Evolutionary conservation across 176 grass and related monocot species (phyloP).

Genomic region (Bolboschoenus planiculmis): DNA sequence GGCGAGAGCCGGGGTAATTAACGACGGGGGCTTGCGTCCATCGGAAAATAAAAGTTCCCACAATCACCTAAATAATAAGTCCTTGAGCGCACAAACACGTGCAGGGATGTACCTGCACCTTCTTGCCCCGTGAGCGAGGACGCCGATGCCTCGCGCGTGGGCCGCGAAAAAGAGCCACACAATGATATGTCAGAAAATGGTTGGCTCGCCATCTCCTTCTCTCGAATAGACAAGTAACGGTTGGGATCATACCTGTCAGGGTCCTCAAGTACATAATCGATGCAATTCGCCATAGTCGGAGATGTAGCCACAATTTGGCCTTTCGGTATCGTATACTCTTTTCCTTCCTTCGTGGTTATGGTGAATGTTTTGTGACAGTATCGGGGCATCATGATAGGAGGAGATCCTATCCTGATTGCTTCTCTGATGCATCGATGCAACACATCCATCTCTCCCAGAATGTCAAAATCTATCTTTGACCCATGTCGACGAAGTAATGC

Average conservation of each 20-base stretch:
- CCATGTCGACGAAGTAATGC: slow-evolving; percentile 24
- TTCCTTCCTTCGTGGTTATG: slow-evolving; percentile 35
- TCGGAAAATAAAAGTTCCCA: too few species aligned
- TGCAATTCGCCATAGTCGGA: slow-evolving; percentile 30
- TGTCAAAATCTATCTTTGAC: slow-evolving; percentile 20
- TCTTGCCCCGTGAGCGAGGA: too few species aligned
- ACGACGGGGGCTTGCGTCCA: too few species aligned
- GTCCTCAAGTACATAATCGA: slow-evolving; percentile 30
- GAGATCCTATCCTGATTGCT: slow-evolving; percentile 38
- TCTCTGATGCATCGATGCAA: slow-evolving; percentile 39
- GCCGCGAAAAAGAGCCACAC: too few species aligned
- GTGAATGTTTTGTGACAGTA: slow-evolving; percentile 36
- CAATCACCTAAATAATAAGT: too few species aligned
- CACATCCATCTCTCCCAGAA: slow-evolving; percentile 27
- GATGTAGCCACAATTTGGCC: slow-evolving; percentile 36
- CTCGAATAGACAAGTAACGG: background rate
- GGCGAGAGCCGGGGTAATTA: too few species aligned
- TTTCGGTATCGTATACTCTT: slow-evolving; percentile 36
- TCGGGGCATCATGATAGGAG: slow-evolving; percentile 34
- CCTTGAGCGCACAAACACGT: too few species aligned
- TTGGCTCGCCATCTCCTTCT: background rate
- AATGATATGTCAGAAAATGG: background rate
- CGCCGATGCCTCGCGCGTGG: too few species aligned
- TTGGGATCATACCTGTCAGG: slow-evolving; percentile 43
- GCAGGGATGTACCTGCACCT: too few species aligned